These are phyloP conservation scores for Umbelopsis sp. DNA, from an alignment of 192 early-diverging fungal species.

Conservation along the genomic window DNA sequence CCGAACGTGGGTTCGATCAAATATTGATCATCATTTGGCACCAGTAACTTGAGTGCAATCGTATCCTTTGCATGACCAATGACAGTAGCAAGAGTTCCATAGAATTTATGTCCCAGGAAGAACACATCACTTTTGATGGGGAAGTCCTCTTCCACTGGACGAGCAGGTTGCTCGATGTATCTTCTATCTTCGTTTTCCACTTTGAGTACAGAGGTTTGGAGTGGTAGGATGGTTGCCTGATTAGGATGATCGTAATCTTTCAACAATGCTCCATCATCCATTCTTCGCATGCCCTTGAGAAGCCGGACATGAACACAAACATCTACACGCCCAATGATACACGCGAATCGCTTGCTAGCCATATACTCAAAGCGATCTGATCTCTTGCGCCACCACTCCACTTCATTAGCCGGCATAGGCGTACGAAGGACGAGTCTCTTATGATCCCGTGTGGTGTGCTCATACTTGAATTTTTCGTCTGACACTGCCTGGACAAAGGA, in stretches of 20 bases:
- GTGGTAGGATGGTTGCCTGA: constrained; percentile 49
- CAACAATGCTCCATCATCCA: constrained; percentile 69
- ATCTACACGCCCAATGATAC: constrained; percentile 69
- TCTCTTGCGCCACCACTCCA: constrained; percentile 58
- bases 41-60: constrained; percentile 47
- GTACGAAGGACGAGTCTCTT: constrained; percentile 49
- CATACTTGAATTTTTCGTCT: constrained; percentile 67
- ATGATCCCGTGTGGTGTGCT: constrained; percentile 46
- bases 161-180: constrained; percentile 69
- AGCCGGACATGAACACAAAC: constrained; percentile 57
- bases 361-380: constrained; percentile 59
- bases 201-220: constrained; percentile 62
- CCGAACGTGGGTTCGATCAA: constrained; percentile 50
- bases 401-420: constrained; percentile 41
- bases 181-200: constrained; percentile 71
- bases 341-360: constrained; percentile 73
- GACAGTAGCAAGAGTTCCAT: constrained; percentile 75
- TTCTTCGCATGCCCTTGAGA: constrained; percentile 65
- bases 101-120: constrained; percentile 75
- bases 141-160: constrained; percentile 70
- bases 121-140: constrained; percentile 73
- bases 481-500: constrained; percentile 72
- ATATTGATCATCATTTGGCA: constrained; percentile 32
- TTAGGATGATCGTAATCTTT: constrained; percentile 67
- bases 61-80: constrained; percentile 51